Percentiles rank a stretch among this genome's conserved stretches.
Conservation (phyloP, 2,329 filamentous ascomycete species). For the Madurella mycetomatis region DNA sequence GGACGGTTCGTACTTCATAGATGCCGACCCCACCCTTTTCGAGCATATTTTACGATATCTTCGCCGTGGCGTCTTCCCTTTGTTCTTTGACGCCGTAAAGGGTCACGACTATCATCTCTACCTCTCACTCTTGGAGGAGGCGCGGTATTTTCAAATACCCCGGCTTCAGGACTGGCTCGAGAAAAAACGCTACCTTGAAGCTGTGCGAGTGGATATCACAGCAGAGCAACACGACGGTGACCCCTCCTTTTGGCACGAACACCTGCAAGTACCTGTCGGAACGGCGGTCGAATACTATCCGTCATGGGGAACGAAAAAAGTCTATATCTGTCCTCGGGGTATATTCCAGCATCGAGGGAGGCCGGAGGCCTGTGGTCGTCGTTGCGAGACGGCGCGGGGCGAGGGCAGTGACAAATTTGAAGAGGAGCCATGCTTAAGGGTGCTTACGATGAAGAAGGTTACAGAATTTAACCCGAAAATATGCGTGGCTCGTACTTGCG, state of each 20-base stretch:
- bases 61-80: slow-evolving; percentile 31
- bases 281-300: too few species aligned
- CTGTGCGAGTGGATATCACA: not conserved
- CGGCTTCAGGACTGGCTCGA: slow-evolving; percentile 27
- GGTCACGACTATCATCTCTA: slow-evolving; percentile 36
- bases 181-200: slow-evolving; percentile 13
- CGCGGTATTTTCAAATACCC: slow-evolving; percentile 31
- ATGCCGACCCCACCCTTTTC: slow-evolving; percentile 36
- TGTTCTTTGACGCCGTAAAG: slow-evolving; percentile 30
- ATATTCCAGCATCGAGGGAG: not conserved
- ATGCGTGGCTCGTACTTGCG: too few species aligned
- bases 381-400: not conserved
- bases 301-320: not conserved
- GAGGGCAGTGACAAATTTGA: not conserved
- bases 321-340: not conserved
- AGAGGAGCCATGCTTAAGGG: too few species aligned
- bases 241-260: too few species aligned
- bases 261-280: too few species aligned
- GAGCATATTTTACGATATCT: slow-evolving; percentile 34
- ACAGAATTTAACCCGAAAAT: too few species aligned
- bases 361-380: not conserved
- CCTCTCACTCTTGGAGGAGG: slow-evolving; percentile 31
- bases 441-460: too few species aligned
- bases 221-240: too few species aligned
- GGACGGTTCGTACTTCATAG: slow-evolving; percentile 28